A percentile compares a stretch with the other conserved stretches of the same genome.
phyloP scores from a whole-genome alignment of 208 protist genomes.

The Trypanosomatidae sp. region DNA sequence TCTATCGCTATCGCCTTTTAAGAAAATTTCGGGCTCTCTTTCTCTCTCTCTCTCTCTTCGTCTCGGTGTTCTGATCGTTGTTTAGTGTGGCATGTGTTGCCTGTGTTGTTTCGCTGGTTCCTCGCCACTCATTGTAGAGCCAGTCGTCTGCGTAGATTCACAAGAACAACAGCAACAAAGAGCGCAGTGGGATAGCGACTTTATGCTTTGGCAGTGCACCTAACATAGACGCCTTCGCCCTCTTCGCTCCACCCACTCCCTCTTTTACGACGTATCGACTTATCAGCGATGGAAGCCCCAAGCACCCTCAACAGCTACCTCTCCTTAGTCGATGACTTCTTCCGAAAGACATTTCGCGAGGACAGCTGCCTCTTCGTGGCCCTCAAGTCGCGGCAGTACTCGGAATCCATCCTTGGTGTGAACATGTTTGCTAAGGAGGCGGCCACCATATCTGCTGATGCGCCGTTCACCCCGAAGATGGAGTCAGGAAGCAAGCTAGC shows the following conservation, averaged over 20 bases:
- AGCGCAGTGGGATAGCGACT: no score
- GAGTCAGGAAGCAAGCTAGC: not conserved
- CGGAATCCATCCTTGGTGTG: conserved; percentile 42
- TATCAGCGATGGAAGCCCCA: conserved; percentile 53
- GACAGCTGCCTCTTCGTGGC: conserved; percentile 67
- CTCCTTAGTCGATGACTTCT: conserved; percentile 82
- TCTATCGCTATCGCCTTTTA: not conserved
- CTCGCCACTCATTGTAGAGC: not conserved
- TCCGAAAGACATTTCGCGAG: conserved; percentile 87
- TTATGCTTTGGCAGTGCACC: no score
- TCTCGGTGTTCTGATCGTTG: not conserved
- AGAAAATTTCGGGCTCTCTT: no score
- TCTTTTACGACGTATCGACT: not conserved
- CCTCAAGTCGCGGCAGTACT: conserved; percentile 76
- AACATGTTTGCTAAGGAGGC: conserved; percentile 40
- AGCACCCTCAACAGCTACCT: conserved; percentile 77
- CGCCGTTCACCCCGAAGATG: not conserved
- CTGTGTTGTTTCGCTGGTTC: not conserved
- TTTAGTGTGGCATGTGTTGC: not conserved
- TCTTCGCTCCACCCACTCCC: not conserved
- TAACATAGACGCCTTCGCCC: not conserved
- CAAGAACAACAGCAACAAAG: no score
- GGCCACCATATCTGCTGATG: conserved; percentile 7
- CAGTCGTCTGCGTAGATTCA: not conserved
- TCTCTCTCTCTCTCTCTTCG: not conserved